These are phyloP conservation scores for Botrytis byssoidea DNA, from an alignment of 2,329 filamentous ascomycete genomes.

Conservation along the genomic window DNA sequence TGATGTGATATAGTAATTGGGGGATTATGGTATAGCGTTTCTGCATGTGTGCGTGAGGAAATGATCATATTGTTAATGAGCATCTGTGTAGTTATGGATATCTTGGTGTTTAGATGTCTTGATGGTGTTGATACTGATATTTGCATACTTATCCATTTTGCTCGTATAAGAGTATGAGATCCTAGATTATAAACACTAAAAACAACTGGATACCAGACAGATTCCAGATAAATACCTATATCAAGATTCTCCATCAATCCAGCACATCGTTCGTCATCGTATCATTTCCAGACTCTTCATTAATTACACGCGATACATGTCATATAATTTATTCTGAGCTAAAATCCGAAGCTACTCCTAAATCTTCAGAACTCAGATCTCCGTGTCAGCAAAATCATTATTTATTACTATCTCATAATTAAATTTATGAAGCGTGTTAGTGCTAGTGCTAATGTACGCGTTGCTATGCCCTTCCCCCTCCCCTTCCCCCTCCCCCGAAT, in stretches of 20 bases:
- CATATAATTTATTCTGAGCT: not conserved
- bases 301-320: accelerated
- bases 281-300: not conserved
- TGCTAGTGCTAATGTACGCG: not conserved
- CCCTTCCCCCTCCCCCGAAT: too few relatives aligned
- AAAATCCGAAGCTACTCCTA: not conserved
- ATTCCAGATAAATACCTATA: not conserved
- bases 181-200: too few relatives aligned
- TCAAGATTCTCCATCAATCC: too few relatives aligned
- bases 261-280: too few relatives aligned
- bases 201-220: not conserved
- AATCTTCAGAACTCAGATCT: not conserved
- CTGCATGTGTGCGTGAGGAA: not conserved
- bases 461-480: not conserved
- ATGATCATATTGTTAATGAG: not conserved
- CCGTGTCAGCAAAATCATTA: not conserved
- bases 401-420: not conserved
- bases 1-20: not conserved
- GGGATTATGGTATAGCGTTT: not conserved
- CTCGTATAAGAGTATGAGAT: too few relatives aligned
- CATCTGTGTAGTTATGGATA: not conserved
- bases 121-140: too few relatives aligned
- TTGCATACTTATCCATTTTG: accelerated
- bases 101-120: too few relatives aligned
- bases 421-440: not conserved